Evolutionary conservation across 2,329 filamentous ascomycete species (phyloP).

Genomic region (Aureobasidium sp.): DNA sequence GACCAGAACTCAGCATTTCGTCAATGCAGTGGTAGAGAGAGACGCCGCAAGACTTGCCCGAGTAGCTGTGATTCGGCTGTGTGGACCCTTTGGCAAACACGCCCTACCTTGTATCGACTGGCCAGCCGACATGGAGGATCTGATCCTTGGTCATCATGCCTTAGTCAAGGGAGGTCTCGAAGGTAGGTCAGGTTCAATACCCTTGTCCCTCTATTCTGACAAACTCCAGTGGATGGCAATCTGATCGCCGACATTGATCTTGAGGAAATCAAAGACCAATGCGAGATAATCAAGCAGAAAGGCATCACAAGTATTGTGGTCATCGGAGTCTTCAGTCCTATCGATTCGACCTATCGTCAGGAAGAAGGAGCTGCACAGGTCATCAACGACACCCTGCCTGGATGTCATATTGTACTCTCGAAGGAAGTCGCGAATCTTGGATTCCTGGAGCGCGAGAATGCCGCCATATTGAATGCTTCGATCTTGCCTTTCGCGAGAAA

Average conservation of each 20-base stretch:
- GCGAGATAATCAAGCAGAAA: neutral
- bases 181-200: neutral
- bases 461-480: constrained; percentile 1
- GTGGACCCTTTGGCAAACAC: constrained; percentile 39
- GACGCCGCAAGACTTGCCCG: constrained; percentile 6
- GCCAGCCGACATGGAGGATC: constrained; percentile 34
- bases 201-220: neutral
- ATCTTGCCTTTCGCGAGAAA: constrained; percentile 7
- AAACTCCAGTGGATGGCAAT: constrained; percentile 2
- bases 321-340: constrained; percentile 10
- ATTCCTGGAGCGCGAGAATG: constrained; percentile 5
- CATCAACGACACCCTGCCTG: neutral
- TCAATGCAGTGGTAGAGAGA: constrained; percentile 7
- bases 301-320: constrained; percentile 11
- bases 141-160: constrained; percentile 39
- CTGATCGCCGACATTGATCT: constrained; percentile 6
- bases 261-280: constrained; percentile 4
- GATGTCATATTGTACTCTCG: constrained; percentile 2
- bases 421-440: constrained; percentile 8
- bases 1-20: neutral
- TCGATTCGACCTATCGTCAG: constrained; percentile 5
- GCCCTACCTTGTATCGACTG: constrained; percentile 44
- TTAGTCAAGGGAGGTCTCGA: constrained; percentile 19
- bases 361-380: constrained; percentile 10
- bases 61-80: neutral